Conservation (phyloP, 2,329 filamentous ascomycete genomes). For the Clonostachys rosea region DNA sequence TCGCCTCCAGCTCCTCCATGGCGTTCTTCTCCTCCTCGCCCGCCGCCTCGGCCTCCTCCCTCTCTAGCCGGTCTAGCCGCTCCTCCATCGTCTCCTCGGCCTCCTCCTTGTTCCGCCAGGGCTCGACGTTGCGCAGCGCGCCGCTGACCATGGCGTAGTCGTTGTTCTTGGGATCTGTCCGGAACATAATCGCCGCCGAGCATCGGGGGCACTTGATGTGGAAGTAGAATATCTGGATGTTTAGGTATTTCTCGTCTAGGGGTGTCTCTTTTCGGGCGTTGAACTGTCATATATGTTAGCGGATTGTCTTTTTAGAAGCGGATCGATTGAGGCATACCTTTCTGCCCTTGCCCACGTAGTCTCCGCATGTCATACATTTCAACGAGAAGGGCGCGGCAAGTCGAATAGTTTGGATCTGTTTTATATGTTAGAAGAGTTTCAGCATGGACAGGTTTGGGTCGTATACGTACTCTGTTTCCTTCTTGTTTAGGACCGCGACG, state of each 20-base stretch:
- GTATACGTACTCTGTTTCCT: slow-evolving; percentile 54
- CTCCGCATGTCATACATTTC: slow-evolving; percentile 46
- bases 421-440: too few relatives aligned
- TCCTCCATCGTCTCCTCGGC: slow-evolving; percentile 82
- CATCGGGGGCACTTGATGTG: slow-evolving; percentile 81
- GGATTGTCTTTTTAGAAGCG: too few relatives aligned
- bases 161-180: slow-evolving; percentile 91
- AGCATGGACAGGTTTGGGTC: too few relatives aligned
- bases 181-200: slow-evolving; percentile 82
- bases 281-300: slow-evolving; percentile 41
- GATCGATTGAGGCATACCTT: slow-evolving; percentile 37
- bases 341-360: slow-evolving; percentile 88
- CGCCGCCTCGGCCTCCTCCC: slow-evolving; percentile 61
- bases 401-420: slow-evolving; percentile 69
- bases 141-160: slow-evolving; percentile 80
- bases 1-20: slow-evolving; percentile 93
- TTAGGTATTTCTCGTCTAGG: slow-evolving; percentile 80
- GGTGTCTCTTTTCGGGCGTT: slow-evolving; percentile 84
- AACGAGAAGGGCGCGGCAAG: slow-evolving; percentile 60
- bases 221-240: slow-evolving; percentile 84
- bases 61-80: slow-evolving; percentile 76
- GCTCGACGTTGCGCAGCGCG: slow-evolving; percentile 89
- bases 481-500: slow-evolving; percentile 65
- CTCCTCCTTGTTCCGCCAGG: slow-evolving; percentile 65
- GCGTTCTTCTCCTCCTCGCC: slow-evolving; percentile 74